Conservation (phyloP, 495 filamentous ascomycete species). For the Xylaria grammica region DNA sequence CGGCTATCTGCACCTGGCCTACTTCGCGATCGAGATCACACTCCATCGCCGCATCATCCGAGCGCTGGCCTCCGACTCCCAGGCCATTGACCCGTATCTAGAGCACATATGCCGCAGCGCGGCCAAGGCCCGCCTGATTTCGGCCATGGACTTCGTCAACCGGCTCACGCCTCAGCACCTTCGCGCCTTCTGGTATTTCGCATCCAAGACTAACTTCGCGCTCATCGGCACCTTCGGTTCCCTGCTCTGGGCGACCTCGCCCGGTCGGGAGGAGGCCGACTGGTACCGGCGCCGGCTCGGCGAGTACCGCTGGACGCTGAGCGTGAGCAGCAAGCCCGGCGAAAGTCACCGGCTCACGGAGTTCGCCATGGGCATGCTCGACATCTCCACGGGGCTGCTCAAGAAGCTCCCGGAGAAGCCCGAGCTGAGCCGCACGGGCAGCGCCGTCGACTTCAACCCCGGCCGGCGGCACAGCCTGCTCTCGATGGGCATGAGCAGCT, state of each 20-base stretch:
- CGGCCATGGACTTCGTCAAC: slow-evolving; percentile 81
- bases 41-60: slow-evolving; percentile 83
- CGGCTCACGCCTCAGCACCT: slow-evolving; percentile 73
- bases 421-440: slow-evolving; percentile 49
- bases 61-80: slow-evolving; percentile 59
- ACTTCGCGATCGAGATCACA: slow-evolving; percentile 84
- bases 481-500: slow-evolving; percentile 33
- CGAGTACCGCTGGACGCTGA: slow-evolving; percentile 94
- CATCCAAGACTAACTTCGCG: slow-evolving; percentile 80
- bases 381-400: slow-evolving; percentile 62
- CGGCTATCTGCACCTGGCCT: slow-evolving; percentile 81
- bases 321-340: slow-evolving; percentile 81
- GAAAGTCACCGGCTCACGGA: slow-evolving; percentile 68
- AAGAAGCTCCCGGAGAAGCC: slow-evolving; percentile 64
- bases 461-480: slow-evolving; percentile 44
- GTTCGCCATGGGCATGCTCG: slow-evolving; percentile 75
- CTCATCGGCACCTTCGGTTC: slow-evolving; percentile 81
- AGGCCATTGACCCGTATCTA: slow-evolving; percentile 68
- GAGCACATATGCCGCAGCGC: slow-evolving; percentile 95
- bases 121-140: slow-evolving; percentile 77
- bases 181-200: slow-evolving; percentile 80
- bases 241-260: slow-evolving; percentile 84
- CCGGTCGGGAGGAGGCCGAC: slow-evolving; percentile 88
- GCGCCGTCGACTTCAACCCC: slow-evolving; percentile 45
- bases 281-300: slow-evolving; percentile 86